Conservation (phyloP, 2,329 filamentous ascomycete genomes). For the Sclerotinia glacialis region DNA sequence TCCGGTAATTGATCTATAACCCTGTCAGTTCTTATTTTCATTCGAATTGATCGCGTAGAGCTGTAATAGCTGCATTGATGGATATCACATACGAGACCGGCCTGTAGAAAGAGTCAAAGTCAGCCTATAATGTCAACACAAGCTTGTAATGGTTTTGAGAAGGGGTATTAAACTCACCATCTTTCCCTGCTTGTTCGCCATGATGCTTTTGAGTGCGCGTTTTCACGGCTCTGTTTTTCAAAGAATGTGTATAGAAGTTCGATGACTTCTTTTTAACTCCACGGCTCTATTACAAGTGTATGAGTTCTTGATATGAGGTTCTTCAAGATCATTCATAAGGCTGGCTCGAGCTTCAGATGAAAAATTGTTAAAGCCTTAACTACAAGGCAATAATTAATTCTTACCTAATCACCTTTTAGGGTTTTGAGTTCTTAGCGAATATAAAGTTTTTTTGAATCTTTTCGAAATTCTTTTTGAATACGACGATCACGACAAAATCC, state of each 20-base stretch:
- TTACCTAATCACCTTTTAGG: slow-evolving; percentile 22
- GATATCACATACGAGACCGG: slow-evolving; percentile 63
- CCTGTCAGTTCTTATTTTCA: slow-evolving; percentile 28
- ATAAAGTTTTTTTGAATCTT: not conserved
- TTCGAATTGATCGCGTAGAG: slow-evolving; percentile 31
- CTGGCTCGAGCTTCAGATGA: slow-evolving; percentile 21
- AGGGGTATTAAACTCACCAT: slow-evolving; percentile 70
- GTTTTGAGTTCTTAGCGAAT: slow-evolving; percentile 18
- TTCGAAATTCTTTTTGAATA: slow-evolving; percentile 20
- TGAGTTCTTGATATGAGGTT: slow-evolving; percentile 24
- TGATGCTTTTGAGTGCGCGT: slow-evolving; percentile 48
- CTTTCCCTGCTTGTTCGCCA: slow-evolving; percentile 96
- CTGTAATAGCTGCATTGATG: slow-evolving; percentile 37
- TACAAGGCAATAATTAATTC: slow-evolving; percentile 20
- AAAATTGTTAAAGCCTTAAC: slow-evolving; percentile 18
- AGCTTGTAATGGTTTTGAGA: slow-evolving; percentile 42
- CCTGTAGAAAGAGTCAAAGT: slow-evolving; percentile 56
- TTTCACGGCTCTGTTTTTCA: slow-evolving; percentile 39
- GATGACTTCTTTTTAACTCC: slow-evolving; percentile 37
- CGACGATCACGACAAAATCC: slow-evolving; percentile 30
- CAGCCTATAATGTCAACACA: slow-evolving; percentile 58
- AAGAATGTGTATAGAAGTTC: slow-evolving; percentile 40
- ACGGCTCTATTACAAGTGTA: slow-evolving; percentile 31
- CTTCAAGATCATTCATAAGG: not conserved
- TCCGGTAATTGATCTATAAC: slow-evolving; percentile 93